Evolutionary conservation across 192 early-diverging fungal species (phyloP).

Genomic region (Coemansia sp.): DNA sequence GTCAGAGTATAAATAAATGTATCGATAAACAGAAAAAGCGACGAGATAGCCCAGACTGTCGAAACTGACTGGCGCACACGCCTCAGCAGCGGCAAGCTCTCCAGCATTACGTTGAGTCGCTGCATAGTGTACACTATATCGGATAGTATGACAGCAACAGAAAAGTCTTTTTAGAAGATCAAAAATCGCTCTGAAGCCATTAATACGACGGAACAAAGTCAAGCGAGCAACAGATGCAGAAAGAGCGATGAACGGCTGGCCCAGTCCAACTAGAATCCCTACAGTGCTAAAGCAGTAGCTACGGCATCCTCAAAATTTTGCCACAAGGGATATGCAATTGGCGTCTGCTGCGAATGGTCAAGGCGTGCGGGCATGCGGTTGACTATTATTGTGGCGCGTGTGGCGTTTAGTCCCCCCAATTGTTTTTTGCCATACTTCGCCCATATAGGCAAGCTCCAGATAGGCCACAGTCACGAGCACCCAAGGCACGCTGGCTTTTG

Average conservation of each 20-base stretch:
- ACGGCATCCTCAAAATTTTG: neutral
- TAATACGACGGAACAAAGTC: no score
- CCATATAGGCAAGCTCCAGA: neutral
- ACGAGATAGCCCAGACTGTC: conserved; percentile 31
- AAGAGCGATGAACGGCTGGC: no score
- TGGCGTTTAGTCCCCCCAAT: neutral
- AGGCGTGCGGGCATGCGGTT: no score
- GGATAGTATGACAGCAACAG: neutral
- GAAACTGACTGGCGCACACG: conserved; percentile 7
- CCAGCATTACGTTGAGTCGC: neutral
- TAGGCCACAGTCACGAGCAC: no score
- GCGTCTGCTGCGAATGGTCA: neutral
- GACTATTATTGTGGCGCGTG: conserved; percentile 3
- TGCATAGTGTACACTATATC: neutral
- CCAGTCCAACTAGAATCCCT: no score
- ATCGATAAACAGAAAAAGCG: conserved; percentile 31
- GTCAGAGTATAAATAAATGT: conserved; percentile 33
- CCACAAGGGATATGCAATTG: neutral
- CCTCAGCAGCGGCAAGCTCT: neutral
- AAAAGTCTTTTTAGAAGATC: neutral
- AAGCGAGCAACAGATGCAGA: no score
- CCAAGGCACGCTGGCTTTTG: no score
- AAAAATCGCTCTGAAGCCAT: no score
- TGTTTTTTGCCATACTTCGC: neutral
- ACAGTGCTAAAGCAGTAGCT: no score